phyloP scores from a whole-genome alignment of 805 yeast genomes.

The Suhomyces sp. region DNA sequence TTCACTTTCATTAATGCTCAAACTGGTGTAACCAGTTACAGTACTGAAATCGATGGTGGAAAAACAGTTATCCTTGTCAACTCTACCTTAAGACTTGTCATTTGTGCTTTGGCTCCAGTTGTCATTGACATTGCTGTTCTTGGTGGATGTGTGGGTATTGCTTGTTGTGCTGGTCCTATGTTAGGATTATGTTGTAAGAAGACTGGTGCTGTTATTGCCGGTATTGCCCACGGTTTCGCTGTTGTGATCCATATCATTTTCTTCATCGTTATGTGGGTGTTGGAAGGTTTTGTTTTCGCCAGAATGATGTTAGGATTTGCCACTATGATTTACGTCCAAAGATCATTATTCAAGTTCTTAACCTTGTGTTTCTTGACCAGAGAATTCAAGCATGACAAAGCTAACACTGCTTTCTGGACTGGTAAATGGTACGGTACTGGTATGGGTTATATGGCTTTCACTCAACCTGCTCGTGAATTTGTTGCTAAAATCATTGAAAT shows the following conservation, averaged over 20 bases:
- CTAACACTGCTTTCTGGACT: constrained; percentile 99
- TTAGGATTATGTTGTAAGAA: constrained; percentile 93
- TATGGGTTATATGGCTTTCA: constrained; percentile 88
- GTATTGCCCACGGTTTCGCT: constrained; percentile 92
- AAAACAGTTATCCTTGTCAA: constrained; percentile 52
- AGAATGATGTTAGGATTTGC: constrained; percentile 85
- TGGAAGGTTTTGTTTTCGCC: constrained; percentile 87
- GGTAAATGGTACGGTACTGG: constrained; percentile 98
- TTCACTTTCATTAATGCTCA: constrained; percentile 82
- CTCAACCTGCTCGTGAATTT: constrained; percentile 96
- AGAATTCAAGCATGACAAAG: constrained; percentile 92
- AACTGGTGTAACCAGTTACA: constrained; percentile 64
- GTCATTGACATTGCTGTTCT: constrained; percentile 85
- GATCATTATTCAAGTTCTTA: constrained; percentile 81
- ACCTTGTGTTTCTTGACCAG: constrained; percentile 79
- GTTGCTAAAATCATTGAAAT: constrained; percentile 90
- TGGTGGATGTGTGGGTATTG: constrained; percentile 70
- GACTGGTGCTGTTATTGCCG: constrained; percentile 95
- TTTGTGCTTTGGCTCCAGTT: constrained; percentile 88
- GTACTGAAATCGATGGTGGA: constrained; percentile 30
- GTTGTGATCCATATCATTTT: constrained; percentile 83
- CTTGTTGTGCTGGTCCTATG: constrained; percentile 97
- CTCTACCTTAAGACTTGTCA: constrained; percentile 67
- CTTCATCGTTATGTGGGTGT: constrained; percentile 95
- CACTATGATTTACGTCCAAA: constrained; percentile 82